A percentile compares a stretch with the other conserved stretches of the same genome.
phyloP scores from a whole-genome alignment of 192 early-diverging fungal species.

The Gonapodya prolifera region DNA sequence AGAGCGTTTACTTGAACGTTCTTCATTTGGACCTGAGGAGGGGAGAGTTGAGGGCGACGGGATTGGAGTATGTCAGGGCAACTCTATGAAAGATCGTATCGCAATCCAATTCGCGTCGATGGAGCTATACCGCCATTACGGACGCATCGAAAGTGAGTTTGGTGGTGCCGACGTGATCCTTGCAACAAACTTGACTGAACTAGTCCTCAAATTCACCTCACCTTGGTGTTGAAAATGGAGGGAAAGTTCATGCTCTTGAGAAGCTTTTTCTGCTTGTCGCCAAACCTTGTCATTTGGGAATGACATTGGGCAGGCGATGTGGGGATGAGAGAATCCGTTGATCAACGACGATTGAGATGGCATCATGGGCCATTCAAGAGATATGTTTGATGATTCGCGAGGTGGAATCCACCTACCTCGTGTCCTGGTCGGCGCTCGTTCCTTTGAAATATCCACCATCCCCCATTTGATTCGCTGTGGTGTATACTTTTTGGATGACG shows the following conservation, averaged over 20 bases:
- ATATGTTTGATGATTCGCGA: conserved; percentile 6
- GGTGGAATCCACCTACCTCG: background rate
- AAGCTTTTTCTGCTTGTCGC: conserved; percentile 48
- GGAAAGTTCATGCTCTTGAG: conserved; percentile 70
- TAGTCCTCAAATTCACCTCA: conserved; percentile 16
- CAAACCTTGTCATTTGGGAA: conserved; percentile 6
- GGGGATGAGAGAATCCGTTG: background rate
- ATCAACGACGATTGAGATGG: too few relatives aligned
- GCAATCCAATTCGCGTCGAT: conserved; percentile 6
- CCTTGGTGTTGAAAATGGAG: conserved; percentile 61
- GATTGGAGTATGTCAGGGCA: background rate
- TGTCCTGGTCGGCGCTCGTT: background rate
- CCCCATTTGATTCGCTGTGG: too few relatives aligned
- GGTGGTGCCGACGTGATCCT: background rate
- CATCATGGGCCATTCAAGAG: background rate
- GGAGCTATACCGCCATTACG: background rate
- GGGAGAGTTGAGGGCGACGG: background rate
- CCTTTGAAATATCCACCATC: conserved; percentile 44
- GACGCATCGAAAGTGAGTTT: background rate
- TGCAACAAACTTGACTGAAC: conserved; percentile 6
- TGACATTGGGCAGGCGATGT: background rate
- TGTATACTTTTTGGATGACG: too few relatives aligned
- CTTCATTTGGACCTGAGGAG: conserved; percentile 58
- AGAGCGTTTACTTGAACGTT: conserved; percentile 83
- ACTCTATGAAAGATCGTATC: background rate